Base-by-base conservation (phyloP, 345 rosid genomes). In the Excoecaria cochinchinensis region DNA sequence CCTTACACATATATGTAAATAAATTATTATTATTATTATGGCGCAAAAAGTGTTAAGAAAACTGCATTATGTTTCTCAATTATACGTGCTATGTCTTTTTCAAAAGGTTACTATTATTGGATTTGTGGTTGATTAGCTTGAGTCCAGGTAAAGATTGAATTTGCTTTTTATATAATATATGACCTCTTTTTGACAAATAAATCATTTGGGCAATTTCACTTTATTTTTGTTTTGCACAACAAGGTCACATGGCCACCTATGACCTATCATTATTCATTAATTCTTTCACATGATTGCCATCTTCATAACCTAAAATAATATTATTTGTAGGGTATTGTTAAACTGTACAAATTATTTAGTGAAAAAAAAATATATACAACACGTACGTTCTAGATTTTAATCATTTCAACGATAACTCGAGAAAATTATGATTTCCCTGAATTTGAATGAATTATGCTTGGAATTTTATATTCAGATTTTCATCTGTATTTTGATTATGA, bases 161-260 rank as follows among this genome's bases (percentile, higher is more conserved):
- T 70, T 67, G 77, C 39, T 46, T 47, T 39, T 5, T 55, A 38
- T 21, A 50, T 31, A 55, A 25, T 68, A 42, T 73, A 71, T 71
- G 68, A 52, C 76, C 69, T 77, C 39, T 22, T 69, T 19, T 82
- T 85, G 80, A 84, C 76, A 84, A 74, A 85, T 72, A 51, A 6
- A 6, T 3, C 9, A 44, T 44, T 44, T 44, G 10, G 48, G 48
- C 48, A 6, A 8, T 44, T 5, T 44, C 1, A 1, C 10, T 44
- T 44, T 44, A 8, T 44, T 44, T 44, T 58, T 72, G 14, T 67
- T 70, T 52, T 65, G 74, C 79, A 36, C 72, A 59, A 69, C 51
- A 68, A 44, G 36, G 22, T 63, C 78, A 79, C 76, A 79, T 79
- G 85, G 74, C 11, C 44, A 19, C 47, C 2, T 24, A 59, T 3